phyloP scores from a whole-genome alignment of 2,329 filamentous ascomycete genomes.

The Talaromyces marneffei region DNA sequence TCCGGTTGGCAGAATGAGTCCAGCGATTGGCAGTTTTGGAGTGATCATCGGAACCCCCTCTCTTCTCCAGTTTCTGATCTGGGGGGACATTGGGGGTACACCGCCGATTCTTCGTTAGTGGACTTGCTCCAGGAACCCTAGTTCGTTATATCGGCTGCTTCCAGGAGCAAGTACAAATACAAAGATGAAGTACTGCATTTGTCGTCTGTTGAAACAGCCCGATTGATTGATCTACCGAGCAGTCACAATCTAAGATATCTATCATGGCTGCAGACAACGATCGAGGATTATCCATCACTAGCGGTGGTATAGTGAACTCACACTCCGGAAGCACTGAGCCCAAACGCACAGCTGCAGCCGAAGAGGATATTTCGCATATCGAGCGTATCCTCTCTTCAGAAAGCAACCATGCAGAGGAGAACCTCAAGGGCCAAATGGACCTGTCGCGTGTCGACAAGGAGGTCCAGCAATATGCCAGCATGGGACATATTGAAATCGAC shows the following conservation, averaged over 20 bases:
- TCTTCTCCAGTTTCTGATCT: background rate
- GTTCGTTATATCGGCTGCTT: background rate
- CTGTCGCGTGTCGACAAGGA: conserved; percentile 58
- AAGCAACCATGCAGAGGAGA: conserved; percentile 41
- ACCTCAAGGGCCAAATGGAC: conserved; percentile 31
- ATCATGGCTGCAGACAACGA: background rate
- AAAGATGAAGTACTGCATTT: background rate
- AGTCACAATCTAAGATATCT: background rate
- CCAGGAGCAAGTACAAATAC: background rate
- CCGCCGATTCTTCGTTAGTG: background rate
- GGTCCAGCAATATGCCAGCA: conserved; percentile 62
- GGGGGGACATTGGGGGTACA: background rate
- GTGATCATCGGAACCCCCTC: background rate
- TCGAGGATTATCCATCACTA: background rate
- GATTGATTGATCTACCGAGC: background rate
- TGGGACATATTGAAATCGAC: conserved; percentile 42
- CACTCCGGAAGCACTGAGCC: background rate
- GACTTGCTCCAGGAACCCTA: background rate
- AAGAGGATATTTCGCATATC: conserved; percentile 40
- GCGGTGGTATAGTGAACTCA: background rate
- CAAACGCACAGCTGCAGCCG: conserved; percentile 3
- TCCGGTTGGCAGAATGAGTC: background rate
- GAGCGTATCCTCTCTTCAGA: conserved; percentile 44
- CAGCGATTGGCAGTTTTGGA: background rate
- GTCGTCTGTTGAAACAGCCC: background rate